Evolutionary conservation across 495 filamentous ascomycete species (phyloP).

Genomic region (Hypoxylon intermedium): DNA sequence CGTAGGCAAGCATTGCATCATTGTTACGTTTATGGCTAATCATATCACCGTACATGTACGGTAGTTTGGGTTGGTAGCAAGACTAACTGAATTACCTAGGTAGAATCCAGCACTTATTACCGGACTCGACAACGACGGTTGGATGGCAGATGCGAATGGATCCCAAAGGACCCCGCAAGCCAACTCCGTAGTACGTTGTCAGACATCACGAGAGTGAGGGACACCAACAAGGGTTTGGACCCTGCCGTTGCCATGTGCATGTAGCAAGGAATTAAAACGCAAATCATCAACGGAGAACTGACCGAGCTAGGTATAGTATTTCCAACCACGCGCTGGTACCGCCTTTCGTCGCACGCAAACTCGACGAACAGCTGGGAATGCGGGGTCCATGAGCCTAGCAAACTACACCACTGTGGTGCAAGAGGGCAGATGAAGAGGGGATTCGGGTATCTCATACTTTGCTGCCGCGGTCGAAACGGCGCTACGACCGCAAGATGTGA

Average conservation of each 20-base stretch:
- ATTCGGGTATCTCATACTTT: slow-evolving; percentile 16
- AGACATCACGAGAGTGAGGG: slow-evolving; percentile 29
- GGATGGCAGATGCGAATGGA: slow-evolving; percentile 9
- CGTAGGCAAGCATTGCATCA: not conserved
- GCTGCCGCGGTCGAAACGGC: slow-evolving; percentile 8
- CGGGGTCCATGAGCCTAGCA: slow-evolving; percentile 31
- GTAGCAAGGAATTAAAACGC: slow-evolving; percentile 7
- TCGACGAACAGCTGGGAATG: slow-evolving; percentile 16
- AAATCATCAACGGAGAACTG: slow-evolving; percentile 21
- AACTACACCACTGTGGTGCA: slow-evolving; percentile 8
- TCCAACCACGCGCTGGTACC: slow-evolving; percentile 37
- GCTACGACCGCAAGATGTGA: slow-evolving; percentile 13
- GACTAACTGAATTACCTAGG: not conserved
- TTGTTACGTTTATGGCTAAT: not conserved
- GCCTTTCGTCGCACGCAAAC: slow-evolving; percentile 10
- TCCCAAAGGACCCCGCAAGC: slow-evolving; percentile 21
- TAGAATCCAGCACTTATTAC: not conserved
- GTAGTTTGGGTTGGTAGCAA: not conserved
- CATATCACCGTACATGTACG: not conserved
- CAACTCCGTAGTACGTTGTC: slow-evolving; percentile 20
- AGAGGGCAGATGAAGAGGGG: slow-evolving; percentile 4
- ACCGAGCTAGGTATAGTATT: slow-evolving; percentile 30
- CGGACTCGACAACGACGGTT: slow-evolving; percentile 6
- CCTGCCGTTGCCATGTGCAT: slow-evolving; percentile 10
- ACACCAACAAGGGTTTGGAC: slow-evolving; percentile 28